Base-by-base conservation (phyloP, 192 early-diverging fungal genomes). In the Linnemannia schmuckeri region DNA sequence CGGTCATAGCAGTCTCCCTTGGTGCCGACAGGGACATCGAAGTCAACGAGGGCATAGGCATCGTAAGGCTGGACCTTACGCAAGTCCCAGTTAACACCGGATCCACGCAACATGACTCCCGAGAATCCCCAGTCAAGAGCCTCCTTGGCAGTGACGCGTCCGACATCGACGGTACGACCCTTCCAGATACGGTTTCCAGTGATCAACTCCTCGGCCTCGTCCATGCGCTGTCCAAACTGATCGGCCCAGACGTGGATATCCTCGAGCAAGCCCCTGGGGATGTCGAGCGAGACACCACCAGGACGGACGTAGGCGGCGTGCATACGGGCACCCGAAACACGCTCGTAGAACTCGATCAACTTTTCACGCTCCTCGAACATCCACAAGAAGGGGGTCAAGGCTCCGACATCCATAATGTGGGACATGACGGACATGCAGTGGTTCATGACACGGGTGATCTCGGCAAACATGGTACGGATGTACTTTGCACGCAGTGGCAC, bases 281-380 rank as follows among this genome's bases (percentile, higher is more conserved):
- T 85, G 88, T 99, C 98, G 54, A 96, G 91, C 4, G 96, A 91
- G 33, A 99, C 98, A 82, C 98, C 98, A 18, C 97, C 98, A 13
- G 97, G 97, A 74, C 98, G 95, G 55, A 99, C 95, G 86, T 98
- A 99, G 46, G 97, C 97, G 46, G 97, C 93, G 90, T 99, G 98
- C 94, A 99, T 97, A 83, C 98, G 97, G 35, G 98, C 98, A 52
- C 98, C 98, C 17, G 96, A 97, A 40, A 98, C 97, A 87, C 98
- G 97, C 88, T 99, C 98, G 89, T 99, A 99, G 82, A 97, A 98
- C 93, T 99, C 98, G 96, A 99, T 99, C 80, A 97, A 90, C 90
- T 98, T 97, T 88, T 99, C 98, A 88, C 98, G 97, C 91, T 99
- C 98, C 92, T 99, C 98, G 83, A 99, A 99, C 96, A 99, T 94